phyloP scores from a whole-genome alignment of 805 yeast genomes.

The Pichia paraexigua region DNA sequence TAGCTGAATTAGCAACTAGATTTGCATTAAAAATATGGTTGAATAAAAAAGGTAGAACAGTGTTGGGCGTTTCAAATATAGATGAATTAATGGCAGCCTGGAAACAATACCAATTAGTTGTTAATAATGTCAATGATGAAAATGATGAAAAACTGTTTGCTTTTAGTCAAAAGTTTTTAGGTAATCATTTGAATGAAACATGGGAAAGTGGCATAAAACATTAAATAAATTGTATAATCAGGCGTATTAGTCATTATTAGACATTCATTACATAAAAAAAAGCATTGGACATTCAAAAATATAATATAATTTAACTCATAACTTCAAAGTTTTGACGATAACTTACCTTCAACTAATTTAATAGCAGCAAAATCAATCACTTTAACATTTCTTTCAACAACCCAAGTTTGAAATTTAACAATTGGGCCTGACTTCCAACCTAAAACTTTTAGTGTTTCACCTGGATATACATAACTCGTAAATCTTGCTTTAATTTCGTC shows the following conservation, averaged over 20 bases:
- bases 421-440: slow-evolving; percentile 77
- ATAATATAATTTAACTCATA: not conserved
- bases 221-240: not conserved
- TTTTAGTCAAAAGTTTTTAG: slow-evolving; percentile 39
- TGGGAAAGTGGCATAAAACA: slow-evolving; percentile 43
- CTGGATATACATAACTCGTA: slow-evolving; percentile 89
- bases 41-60: slow-evolving; percentile 46
- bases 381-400: slow-evolving; percentile 64
- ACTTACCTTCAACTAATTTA: slow-evolving; percentile 33
- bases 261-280: not conserved
- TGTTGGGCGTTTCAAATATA: slow-evolving; percentile 66
- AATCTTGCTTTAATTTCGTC: slow-evolving; percentile 85
- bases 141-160: slow-evolving; percentile 38
- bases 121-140: slow-evolving; percentile 27
- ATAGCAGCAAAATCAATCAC: slow-evolving; percentile 88
- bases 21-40: slow-evolving; percentile 63
- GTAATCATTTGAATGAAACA: slow-evolving; percentile 50
- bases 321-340: slow-evolving; percentile 18
- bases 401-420: slow-evolving; percentile 74
- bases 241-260: too few species aligned
- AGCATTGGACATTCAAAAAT: not conserved
- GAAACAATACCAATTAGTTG: slow-evolving; percentile 44
- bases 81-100: slow-evolving; percentile 60
- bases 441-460: slow-evolving; percentile 70
- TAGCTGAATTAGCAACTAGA: slow-evolving; percentile 77